Conservation (phyloP, 2,329 filamentous ascomycete genomes). For the Talaromyces rugulosus region DNA sequence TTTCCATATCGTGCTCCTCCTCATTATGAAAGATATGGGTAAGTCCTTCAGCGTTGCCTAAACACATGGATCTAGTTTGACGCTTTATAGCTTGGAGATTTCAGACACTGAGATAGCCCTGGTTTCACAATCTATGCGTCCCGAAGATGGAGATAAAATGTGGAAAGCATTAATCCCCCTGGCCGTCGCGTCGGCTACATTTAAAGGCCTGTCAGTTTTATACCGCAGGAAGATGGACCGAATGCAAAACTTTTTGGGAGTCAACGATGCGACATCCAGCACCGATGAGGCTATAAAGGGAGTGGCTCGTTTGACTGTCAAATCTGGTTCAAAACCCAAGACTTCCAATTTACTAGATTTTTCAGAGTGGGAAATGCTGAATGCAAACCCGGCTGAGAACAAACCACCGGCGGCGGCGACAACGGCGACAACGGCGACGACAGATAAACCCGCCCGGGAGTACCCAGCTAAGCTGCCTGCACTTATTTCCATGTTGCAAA, state of each 20-base stretch:
- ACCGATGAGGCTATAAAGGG: constrained; percentile 11
- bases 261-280: constrained; percentile 7
- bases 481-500: constrained; percentile 28
- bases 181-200: constrained; percentile 28
- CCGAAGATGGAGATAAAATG: constrained; percentile 28
- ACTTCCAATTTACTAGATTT: constrained; percentile 13
- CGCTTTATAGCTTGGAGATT: constrained; percentile 23
- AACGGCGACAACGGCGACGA: not conserved
- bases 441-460: not conserved
- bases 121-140: constrained; percentile 23
- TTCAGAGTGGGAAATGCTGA: constrained; percentile 11
- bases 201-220: constrained; percentile 29
- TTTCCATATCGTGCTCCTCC: constrained; percentile 59
- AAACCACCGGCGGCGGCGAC: not conserved
- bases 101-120: constrained; percentile 22
- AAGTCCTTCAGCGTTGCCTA: constrained; percentile 22
- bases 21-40: constrained; percentile 58
- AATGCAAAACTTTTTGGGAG: constrained; percentile 15
- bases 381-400: not conserved
- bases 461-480: constrained; percentile 13
- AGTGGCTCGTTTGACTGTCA: not conserved
- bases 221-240: constrained; percentile 24
- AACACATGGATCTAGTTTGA: not conserved
- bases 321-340: constrained; percentile 12
- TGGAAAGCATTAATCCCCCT: constrained; percentile 27